A percentile compares a stretch with the other conserved stretches of the same genome.
phyloP scores from a whole-genome alignment of 1,284 basidiomycete genomes.

The Cystobasidium pallidum region DNA sequence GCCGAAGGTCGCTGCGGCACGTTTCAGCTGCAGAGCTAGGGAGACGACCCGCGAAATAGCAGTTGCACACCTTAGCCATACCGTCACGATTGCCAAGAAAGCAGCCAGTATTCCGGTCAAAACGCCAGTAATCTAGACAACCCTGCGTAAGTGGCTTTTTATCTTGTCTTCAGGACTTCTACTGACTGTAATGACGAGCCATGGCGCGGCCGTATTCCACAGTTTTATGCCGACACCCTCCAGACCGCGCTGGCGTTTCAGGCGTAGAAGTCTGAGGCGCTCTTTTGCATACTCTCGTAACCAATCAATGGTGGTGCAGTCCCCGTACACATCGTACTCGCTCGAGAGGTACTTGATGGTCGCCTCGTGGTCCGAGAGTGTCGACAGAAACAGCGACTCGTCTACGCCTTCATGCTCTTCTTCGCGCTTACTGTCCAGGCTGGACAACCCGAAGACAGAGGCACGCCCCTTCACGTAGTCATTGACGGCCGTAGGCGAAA shows the following conservation, averaged over 20 bases:
- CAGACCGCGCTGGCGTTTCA: conserved; percentile 63
- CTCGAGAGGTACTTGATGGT: conserved; percentile 30
- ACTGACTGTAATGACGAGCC: conserved; percentile 68
- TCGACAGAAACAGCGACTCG: conserved; percentile 19
- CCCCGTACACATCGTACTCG: conserved; percentile 28
- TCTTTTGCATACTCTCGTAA: conserved; percentile 68
- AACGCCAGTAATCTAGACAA: conserved; percentile 59
- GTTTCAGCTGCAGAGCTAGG: not conserved
- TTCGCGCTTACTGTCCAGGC: conserved; percentile 8
- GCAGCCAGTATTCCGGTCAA: conserved; percentile 71
- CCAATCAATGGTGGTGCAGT: conserved; percentile 62
- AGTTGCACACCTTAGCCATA: conserved; percentile 64
- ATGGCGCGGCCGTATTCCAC: conserved; percentile 66
- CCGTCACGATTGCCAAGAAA: conserved; percentile 72
- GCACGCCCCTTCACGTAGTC: conserved; percentile 18
- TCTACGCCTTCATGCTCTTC: conserved; percentile 13
- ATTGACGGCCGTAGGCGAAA: conserved; percentile 23
- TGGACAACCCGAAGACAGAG: conserved; percentile 7
- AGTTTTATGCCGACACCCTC: conserved; percentile 63
- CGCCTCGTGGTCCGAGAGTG: conserved; percentile 9
- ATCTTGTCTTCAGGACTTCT: not conserved
- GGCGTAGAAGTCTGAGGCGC: conserved; percentile 63
- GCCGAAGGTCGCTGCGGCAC: conserved; percentile 63
- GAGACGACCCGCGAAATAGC: no score
- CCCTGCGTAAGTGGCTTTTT: not conserved